These are phyloP conservation scores for Globisporangium viniferum DNA, from an alignment of 352 stramenopile species.

Conservation along the genomic window DNA sequence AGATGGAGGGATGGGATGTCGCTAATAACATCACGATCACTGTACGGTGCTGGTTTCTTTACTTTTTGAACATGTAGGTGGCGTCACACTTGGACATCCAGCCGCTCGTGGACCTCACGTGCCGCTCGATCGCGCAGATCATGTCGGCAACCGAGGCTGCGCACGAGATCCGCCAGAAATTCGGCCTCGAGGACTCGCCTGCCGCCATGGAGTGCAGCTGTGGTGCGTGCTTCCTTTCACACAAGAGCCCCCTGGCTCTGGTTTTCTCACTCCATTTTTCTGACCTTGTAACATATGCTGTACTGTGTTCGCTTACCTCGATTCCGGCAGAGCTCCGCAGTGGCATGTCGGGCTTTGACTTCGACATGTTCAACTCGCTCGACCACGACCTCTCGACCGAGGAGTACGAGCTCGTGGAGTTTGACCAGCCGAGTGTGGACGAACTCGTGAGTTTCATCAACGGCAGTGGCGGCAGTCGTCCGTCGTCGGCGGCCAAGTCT, in stretches of 20 bases:
- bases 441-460: slow-evolving; percentile 84
- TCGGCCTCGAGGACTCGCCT: slow-evolving; percentile 59
- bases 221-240: slow-evolving; percentile 21
- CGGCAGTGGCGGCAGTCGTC: slow-evolving; percentile 33
- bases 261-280: not conserved
- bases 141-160: slow-evolving; percentile 79
- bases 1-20: not conserved
- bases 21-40: not conserved
- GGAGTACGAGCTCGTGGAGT: slow-evolving; percentile 77
- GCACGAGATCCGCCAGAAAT: slow-evolving; percentile 75
- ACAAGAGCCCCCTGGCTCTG: not conserved
- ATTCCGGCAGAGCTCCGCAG: slow-evolving; percentile 34
- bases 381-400: slow-evolving; percentile 76
- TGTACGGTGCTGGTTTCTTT: not conserved
- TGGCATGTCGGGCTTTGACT: slow-evolving; percentile 69
- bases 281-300: not conserved
- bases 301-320: not conserved
- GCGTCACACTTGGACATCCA: slow-evolving; percentile 82
- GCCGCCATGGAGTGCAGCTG: slow-evolving; percentile 44
- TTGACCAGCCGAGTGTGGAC: slow-evolving; percentile 79
- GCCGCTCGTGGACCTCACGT: slow-evolving; percentile 75
- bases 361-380: slow-evolving; percentile 75
- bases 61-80: slow-evolving; percentile 23
- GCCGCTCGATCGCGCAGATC: slow-evolving; percentile 78
- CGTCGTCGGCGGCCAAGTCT: slow-evolving; percentile 11